Evolutionary conservation across 805 yeast species (phyloP).

Genomic region (Saturnispora halmiae): DNA sequence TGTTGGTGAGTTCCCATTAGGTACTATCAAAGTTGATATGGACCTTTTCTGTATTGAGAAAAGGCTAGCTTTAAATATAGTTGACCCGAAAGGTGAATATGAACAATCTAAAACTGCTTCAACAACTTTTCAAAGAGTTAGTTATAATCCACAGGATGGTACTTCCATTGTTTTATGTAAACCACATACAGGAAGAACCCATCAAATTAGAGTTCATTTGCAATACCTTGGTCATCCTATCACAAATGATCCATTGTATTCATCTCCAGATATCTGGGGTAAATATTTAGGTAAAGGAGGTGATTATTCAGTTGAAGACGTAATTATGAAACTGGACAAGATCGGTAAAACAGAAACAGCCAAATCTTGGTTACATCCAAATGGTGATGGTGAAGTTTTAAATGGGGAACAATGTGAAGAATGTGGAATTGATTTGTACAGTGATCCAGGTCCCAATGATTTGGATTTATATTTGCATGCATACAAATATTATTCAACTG

Average conservation of each 20-base stretch:
- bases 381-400: conserved; percentile 57
- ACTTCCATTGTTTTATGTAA: conserved; percentile 67
- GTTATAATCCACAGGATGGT: conserved; percentile 48
- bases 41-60: conserved; percentile 70
- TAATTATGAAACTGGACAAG: conserved; percentile 42
- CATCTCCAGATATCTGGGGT: conserved; percentile 80
- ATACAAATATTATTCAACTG: conserved; percentile 54
- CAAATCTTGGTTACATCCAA: conserved; percentile 56
- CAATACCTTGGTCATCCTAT: conserved; percentile 87
- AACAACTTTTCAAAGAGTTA: conserved; percentile 58
- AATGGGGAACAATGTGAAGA: conserved; percentile 44
- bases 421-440: conserved; percentile 63
- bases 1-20: conserved; percentile 71
- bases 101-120: conserved; percentile 38
- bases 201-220: conserved; percentile 88
- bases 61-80: conserved; percentile 55
- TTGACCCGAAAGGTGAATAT: conserved; percentile 47
- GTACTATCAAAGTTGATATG: conserved; percentile 44
- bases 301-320: conserved; percentile 34
- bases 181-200: conserved; percentile 91
- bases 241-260: conserved; percentile 85
- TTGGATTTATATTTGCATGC: conserved; percentile 90
- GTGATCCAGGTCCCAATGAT: conserved; percentile 87
- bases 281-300: conserved; percentile 54
- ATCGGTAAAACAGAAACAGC: conserved; percentile 67